Conservation (phyloP, 106 monocot species). For the Vanilla planifolia region DNA sequence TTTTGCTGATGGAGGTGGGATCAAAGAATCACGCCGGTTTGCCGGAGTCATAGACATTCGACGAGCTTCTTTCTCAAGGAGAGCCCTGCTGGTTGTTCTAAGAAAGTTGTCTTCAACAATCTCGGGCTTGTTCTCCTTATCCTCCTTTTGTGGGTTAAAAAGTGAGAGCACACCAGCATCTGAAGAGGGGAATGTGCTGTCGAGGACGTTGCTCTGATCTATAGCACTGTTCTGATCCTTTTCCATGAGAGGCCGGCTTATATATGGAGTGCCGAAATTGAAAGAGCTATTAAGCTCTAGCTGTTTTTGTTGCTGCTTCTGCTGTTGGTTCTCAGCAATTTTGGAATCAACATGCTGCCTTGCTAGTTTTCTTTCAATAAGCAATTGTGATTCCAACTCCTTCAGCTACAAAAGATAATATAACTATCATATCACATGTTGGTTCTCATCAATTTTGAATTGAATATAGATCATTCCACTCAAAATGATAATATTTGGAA, state of each 20-base stretch:
- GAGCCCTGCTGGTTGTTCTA: conserved; percentile 24
- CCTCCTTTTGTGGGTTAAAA: conserved; percentile 17
- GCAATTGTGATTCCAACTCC: conserved; percentile 80
- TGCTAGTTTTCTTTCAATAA: conserved; percentile 75
- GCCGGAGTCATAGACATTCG: conserved; percentile 15
- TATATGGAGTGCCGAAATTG: background rate
- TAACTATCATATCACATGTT: no score
- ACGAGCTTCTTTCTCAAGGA: conserved; percentile 20
- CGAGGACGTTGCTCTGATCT: conserved; percentile 26
- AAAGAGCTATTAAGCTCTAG: conserved; percentile 3
- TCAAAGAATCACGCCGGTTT: conserved; percentile 39
- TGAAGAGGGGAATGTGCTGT: background rate
- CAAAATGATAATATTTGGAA: no score
- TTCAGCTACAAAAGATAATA: conserved; percentile 60
- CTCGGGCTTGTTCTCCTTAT: conserved; percentile 70
- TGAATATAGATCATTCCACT: no score
- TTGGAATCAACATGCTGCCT: conserved; percentile 77
- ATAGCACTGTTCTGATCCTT: conserved; percentile 18
- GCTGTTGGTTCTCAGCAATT: conserved; percentile 58
- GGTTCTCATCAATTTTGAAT: no score
- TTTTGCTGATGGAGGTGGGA: conserved; percentile 34
- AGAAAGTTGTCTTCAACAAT: conserved; percentile 13
- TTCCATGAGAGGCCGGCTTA: conserved; percentile 14
- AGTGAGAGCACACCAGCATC: conserved; percentile 14
- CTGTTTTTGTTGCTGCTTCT: conserved; percentile 37